Evolutionary conservation across 305 asterid genomes (phyloP).

Genomic region (Stenogyne calaminthoides): DNA sequence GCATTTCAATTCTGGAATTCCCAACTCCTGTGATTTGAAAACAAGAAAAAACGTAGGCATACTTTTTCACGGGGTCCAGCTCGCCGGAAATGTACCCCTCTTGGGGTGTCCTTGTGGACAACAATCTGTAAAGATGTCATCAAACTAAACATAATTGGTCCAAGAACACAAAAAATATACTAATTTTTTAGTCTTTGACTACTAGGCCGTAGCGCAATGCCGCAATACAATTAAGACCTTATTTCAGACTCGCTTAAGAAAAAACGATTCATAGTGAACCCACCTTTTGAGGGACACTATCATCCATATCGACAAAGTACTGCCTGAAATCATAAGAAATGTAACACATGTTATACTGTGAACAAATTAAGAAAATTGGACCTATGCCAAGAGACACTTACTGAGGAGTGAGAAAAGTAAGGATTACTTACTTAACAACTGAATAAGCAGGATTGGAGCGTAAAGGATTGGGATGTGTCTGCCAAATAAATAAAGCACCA

Average conservation of each 20-base stretch:
- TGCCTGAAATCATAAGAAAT: slow-evolving; percentile 65
- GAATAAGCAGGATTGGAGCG: slow-evolving; percentile 91
- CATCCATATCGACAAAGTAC: slow-evolving; percentile 89
- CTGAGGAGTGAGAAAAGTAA: slow-evolving; percentile 22
- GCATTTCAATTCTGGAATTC: slow-evolving; percentile 22
- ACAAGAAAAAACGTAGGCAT: slow-evolving; percentile 12
- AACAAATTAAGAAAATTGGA: neutral
- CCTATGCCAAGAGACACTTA: neutral
- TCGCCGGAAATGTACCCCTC: slow-evolving; percentile 89
- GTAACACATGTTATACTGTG: neutral
- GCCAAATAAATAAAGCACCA: slow-evolving; percentile 39
- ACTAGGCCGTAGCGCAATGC: neutral
- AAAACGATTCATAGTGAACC: slow-evolving; percentile 25
- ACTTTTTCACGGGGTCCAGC: slow-evolving; percentile 97
- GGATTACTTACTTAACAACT: slow-evolving; percentile 80
- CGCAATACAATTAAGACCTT: neutral
- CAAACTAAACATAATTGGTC: slow-evolving; percentile 16
- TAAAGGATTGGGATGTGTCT: slow-evolving; percentile 88
- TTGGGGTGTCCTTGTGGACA: slow-evolving; percentile 72
- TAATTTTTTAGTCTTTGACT: neutral
- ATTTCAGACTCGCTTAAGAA: neutral
- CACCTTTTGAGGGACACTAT: slow-evolving; percentile 94
- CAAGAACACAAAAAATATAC: slow-evolving; percentile 9
- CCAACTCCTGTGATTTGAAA: slow-evolving; percentile 21
- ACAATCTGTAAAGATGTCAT: slow-evolving; percentile 50